These are phyloP conservation scores for Moesziomyces sp. DNA, from an alignment of 1,284 basidiomycete genomes.

Conservation along the genomic window DNA sequence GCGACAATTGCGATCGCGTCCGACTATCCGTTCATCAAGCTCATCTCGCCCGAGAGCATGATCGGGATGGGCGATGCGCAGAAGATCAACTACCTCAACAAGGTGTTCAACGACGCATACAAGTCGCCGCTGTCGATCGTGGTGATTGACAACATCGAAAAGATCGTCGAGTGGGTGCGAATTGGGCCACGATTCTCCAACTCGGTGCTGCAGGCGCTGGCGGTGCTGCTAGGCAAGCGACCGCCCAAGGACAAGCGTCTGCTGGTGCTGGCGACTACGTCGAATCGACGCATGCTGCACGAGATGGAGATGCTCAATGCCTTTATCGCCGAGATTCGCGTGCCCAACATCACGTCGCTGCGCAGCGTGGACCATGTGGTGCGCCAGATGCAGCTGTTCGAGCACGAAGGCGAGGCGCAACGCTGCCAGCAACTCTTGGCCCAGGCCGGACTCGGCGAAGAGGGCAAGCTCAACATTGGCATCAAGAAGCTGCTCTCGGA, in stretches of 20 bases:
- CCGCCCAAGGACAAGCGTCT: constrained; percentile 97
- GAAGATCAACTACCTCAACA: constrained; percentile 91
- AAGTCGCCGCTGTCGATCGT: constrained; percentile 96
- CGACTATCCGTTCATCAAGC: constrained; percentile 96
- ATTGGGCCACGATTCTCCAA: constrained; percentile 97
- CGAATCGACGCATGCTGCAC: constrained; percentile 83
- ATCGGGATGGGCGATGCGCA: constrained; percentile 90
- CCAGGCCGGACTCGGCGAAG: constrained; percentile 79
- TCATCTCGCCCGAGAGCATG: constrained; percentile 96
- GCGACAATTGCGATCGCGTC: constrained; percentile 94
- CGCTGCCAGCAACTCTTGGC: constrained; percentile 77
- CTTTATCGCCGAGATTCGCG: constrained; percentile 88
- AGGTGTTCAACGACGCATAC: constrained; percentile 94
- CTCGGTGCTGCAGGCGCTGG: constrained; percentile 86
- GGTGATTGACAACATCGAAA: constrained; percentile 79
- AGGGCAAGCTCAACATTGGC: constrained; percentile 78
- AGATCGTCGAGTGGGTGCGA: constrained; percentile 80
- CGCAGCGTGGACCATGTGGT: constrained; percentile 81
- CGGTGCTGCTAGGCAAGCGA: constrained; percentile 87
- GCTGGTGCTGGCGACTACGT: constrained; percentile 91
- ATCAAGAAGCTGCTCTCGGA: constrained; percentile 88
- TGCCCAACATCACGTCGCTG: constrained; percentile 83
- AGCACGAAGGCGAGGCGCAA: constrained; percentile 72
- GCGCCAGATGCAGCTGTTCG: constrained; percentile 84
- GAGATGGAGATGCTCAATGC: constrained; percentile 89